Base-by-base conservation (phyloP, 352 stramenopile species). In the Phytopythium delawarense region DNA sequence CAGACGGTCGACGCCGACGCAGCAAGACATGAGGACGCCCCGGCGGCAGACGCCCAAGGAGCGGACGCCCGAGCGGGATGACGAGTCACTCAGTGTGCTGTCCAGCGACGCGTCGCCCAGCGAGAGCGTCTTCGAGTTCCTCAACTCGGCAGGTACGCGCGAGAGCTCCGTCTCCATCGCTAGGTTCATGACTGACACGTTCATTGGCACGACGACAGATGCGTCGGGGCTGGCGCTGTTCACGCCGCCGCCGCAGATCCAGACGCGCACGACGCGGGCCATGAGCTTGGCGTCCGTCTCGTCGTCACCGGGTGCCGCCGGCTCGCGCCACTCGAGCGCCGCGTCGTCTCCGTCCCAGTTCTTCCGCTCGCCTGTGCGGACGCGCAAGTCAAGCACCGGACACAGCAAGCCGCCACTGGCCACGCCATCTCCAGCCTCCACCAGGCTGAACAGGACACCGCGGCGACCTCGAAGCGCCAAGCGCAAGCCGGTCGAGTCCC, bases 331-430 rank as follows among this genome's bases (percentile, higher is more conserved):
- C 18, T 69, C 66, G 2, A 85, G 66, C 46, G 55, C 62, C 0
- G 53, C 74, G 13, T 75, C 65, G 30, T 94, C 84, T 3, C 86
- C 86, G 7, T 92, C 86, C 15, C 72, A 63, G 21, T 94, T 92
- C 66, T 90, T 94, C 57, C 82, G 84, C 20, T 92, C 84, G 23
- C 84, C 86, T 12, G 67, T 81, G 42, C 70, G 59, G 40, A 59
- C 65, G 4, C 63, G 48, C 1, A 58, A 58, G 52, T 23, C 62
- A 12, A 61, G 16, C 7, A 34, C 57, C 8, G 49, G 49, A 18
- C 48, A 25, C 25, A 49, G 53, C 34, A 46, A 18, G 11, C 32
- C 35, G 7, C 21, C 16, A 0, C 53, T 32, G 30, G 62, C 61
- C 20, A 63, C 48, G n/a, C 52, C 51, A n/a, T 18, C 58, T 13